Evolutionary conservation across 176 grass and related monocot genomes (phyloP).

Genomic region (Eremochloa ophiuroides): DNA sequence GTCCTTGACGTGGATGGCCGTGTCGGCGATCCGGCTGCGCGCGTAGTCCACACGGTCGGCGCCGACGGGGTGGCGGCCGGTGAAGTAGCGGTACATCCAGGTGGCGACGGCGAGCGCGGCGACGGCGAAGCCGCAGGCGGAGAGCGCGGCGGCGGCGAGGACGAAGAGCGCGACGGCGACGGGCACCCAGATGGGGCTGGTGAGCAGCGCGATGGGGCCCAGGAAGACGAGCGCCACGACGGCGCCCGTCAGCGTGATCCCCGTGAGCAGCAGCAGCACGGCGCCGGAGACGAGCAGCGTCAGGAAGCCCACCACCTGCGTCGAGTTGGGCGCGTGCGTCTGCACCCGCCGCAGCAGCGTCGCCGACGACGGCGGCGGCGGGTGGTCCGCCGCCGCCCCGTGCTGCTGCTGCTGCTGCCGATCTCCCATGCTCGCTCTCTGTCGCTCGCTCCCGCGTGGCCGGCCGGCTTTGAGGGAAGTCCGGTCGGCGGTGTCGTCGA

Average conservation of each 20-base stretch:
- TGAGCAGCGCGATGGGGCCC: slow-evolving; percentile 64
- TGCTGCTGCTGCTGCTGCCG: slow-evolving; percentile 17
- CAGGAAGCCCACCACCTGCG: slow-evolving; percentile 69
- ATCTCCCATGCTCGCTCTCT: slow-evolving; percentile 23
- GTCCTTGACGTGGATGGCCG: slow-evolving; percentile 83
- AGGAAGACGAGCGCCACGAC: slow-evolving; percentile 65
- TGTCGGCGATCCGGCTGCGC: slow-evolving; percentile 65
- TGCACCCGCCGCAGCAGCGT: slow-evolving; percentile 50
- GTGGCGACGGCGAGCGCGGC: slow-evolving; percentile 45
- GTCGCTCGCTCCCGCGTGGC: not conserved
- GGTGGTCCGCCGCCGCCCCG: not conserved
- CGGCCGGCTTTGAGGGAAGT: not conserved
- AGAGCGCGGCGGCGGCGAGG: slow-evolving; percentile 42
- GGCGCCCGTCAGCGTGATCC: slow-evolving; percentile 58
- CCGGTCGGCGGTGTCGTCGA: not conserved
- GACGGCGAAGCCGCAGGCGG: slow-evolving; percentile 46
- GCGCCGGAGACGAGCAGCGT: slow-evolving; percentile 60
- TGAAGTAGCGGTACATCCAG: slow-evolving; percentile 90
- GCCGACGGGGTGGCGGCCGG: slow-evolving; percentile 69
- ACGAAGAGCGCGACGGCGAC: slow-evolving; percentile 37
- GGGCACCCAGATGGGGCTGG: slow-evolving; percentile 94
- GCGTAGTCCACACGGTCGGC: slow-evolving; percentile 83
- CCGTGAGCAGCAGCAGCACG: slow-evolving; percentile 61
- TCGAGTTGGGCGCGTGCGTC: slow-evolving; percentile 58
- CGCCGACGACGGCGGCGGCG: not conserved